Conservation (phyloP, 371 early-diverging fungal species). For the Mucor sp. region DNA sequence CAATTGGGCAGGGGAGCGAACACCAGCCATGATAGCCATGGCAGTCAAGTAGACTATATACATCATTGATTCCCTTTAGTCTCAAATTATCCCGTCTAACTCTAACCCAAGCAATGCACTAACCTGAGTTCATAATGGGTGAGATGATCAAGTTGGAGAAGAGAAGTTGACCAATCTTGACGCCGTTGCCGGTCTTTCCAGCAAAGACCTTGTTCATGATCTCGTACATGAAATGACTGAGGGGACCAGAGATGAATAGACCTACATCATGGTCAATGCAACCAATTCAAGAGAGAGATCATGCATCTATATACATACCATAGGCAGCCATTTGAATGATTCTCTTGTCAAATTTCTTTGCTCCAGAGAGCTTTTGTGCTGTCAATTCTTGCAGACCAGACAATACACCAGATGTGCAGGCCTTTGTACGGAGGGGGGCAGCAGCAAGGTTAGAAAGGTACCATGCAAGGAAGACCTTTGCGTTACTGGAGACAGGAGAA, state of each 20-base stretch:
- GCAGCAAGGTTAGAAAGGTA: conserved; percentile 65
- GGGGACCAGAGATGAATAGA: conserved; percentile 69
- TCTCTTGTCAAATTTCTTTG: conserved; percentile 62
- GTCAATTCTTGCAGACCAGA: conserved; percentile 78
- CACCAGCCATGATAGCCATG: conserved; percentile 83
- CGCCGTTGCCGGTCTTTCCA: conserved; percentile 56
- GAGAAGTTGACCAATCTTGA: conserved; percentile 64
- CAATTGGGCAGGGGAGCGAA: conserved; percentile 54
- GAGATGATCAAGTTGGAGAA: conserved; percentile 72
- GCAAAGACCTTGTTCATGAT: conserved; percentile 66
- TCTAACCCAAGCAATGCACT: conserved; percentile 9
- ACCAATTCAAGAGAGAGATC: not conserved
- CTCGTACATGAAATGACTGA: conserved; percentile 73
- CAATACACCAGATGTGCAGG: conserved; percentile 75
- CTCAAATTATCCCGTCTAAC: not conserved
- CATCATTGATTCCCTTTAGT: not conserved
- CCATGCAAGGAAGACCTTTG: conserved; percentile 52
- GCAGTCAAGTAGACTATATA: conserved; percentile 64
- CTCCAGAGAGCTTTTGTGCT: conserved; percentile 72
- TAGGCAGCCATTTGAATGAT: conserved; percentile 83
- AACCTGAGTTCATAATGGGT: conserved; percentile 82
- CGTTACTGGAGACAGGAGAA: conserved; percentile 9
- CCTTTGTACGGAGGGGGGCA: conserved; percentile 79
- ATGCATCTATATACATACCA: conserved; percentile 44
- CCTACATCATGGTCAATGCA: conserved; percentile 23